Percentiles rank a stretch among this genome's conserved stretches.
Conservation (phyloP, 2,329 filamentous ascomycete species). For the Chrysoporthe cubensis region DNA sequence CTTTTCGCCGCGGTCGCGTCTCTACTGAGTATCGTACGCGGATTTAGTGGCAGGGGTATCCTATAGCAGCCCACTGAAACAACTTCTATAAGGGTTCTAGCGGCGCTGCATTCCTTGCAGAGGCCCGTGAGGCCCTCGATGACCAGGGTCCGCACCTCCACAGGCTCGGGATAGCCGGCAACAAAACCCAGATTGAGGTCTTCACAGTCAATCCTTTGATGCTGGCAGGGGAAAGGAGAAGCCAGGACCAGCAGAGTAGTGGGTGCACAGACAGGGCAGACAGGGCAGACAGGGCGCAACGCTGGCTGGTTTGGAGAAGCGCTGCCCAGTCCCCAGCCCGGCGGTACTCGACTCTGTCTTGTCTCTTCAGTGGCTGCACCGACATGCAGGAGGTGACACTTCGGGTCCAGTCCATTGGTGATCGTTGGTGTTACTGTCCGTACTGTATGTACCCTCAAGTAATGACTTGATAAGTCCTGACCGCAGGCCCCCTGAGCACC, state of each 20-base stretch:
- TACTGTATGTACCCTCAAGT: too few species aligned
- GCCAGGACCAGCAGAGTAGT: too few species aligned
- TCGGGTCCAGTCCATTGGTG: not conserved
- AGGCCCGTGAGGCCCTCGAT: not conserved
- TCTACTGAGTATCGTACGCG: too few species aligned
- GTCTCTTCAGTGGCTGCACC: not conserved
- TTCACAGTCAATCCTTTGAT: not conserved
- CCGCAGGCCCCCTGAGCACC: not conserved
- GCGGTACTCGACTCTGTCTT: not conserved
- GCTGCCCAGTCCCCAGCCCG: not conserved
- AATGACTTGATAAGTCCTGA: not conserved
- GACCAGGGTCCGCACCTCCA: not conserved
- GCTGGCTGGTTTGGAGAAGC: not conserved
- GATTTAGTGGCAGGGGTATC: not conserved
- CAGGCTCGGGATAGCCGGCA: constrained; percentile 11
- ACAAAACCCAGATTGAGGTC: not conserved
- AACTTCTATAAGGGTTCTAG: constrained; percentile 8
- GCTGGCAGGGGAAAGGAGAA: not conserved
- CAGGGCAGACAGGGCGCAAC: not conserved
- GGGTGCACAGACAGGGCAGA: too few species aligned
- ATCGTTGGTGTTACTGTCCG: not conserved
- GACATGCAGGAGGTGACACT: not conserved
- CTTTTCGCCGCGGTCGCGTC: not conserved
- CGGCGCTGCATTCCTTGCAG: constrained; percentile 6
- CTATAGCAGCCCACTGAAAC: not conserved